Evolutionary conservation across 2,329 filamentous ascomycete genomes (phyloP).

Genomic region (Westerdykella aurantiaca): DNA sequence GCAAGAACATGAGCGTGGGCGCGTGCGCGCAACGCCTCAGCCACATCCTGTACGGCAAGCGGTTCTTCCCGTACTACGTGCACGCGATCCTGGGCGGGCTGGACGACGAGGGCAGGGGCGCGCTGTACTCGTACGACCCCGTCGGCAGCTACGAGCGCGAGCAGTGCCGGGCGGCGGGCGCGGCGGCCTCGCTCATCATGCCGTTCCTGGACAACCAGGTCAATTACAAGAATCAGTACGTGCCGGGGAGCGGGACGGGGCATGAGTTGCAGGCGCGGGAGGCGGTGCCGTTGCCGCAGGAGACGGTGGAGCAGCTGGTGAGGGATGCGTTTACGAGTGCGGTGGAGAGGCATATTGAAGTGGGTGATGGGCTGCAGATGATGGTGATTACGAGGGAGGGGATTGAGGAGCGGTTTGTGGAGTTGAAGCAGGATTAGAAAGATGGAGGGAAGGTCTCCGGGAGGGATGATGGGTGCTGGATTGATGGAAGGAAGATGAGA

Average conservation of each 20-base stretch:
- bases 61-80: constrained; percentile 99
- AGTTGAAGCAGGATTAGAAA: constrained; percentile 61
- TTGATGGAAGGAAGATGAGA: too few species aligned
- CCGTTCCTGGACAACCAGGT: constrained; percentile 99
- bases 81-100: constrained; percentile 89
- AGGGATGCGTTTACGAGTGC: constrained; percentile 98
- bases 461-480: background rate
- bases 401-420: constrained; percentile 76
- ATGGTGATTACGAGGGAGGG: constrained; percentile 84
- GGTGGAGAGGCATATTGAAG: constrained; percentile 97
- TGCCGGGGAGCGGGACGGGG: constrained; percentile 77
- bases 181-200: constrained; percentile 92
- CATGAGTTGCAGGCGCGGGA: constrained; percentile 71
- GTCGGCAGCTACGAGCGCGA: constrained; percentile 97
- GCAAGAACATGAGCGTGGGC: constrained; percentile 90
- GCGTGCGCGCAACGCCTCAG: constrained; percentile 92
- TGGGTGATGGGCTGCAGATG: constrained; percentile 94
- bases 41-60: constrained; percentile 93
- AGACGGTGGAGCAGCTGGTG: constrained; percentile 77
- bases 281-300: constrained; percentile 61
- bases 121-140: constrained; percentile 95
- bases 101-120: constrained; percentile 90
- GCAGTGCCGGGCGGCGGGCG: constrained; percentile 88
- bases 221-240: constrained; percentile 98
- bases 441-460: background rate